Base-by-base conservation (phyloP, 2,329 filamentous ascomycete species). In the Tolypocladium amazonense region DNA sequence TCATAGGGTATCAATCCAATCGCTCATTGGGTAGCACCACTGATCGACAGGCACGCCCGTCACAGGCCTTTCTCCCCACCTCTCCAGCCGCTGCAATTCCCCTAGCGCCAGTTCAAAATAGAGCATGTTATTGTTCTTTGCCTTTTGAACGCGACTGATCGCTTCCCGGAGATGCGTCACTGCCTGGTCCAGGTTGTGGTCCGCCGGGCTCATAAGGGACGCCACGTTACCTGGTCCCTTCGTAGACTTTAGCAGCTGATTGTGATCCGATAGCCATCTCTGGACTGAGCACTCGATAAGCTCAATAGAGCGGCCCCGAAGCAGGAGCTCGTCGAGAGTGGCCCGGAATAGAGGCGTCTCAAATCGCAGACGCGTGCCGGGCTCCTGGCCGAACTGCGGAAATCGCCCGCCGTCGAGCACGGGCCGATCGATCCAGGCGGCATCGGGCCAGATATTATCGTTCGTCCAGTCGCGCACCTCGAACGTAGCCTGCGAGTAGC, bases 401-500 rank as follows among this genome's bases (percentile, higher is more conserved):
- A 57, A 18, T 0, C 30, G 56, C 30, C 9, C 11, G 25, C 30
- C 41, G 30, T 57, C 56, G 6, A 57, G 15, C 4, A 25, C n/a
- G 6, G 30, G 20, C 56, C 30, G 23, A 25, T 38, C 30, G 2
- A 2, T 5, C 56, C 56, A 57, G 15, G 39, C 2, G 27, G 27
- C 30, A 12, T 57, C 56, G 6, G n/a, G 56, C 27, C 56, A 45
- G 38, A 20, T 15, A 12, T 15, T 35, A n/a, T 14, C 7, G 56
- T 20, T 50, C 12, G 27, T 35, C 20, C 20, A 18, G 41, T 50
- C 41, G 56, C 39, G 55, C 18, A 43, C 39, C 55, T 56, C 55
- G 38, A 30, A 37, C 27, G 12, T 12, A 20, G 59, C 45, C 52
- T 67, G 65, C n/a, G 54, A 2, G 56, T 69, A 69, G 7, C 55